Evolutionary conservation across 2,329 filamentous ascomycete species (phyloP).

Genomic region (Ceratocystis lukuohia): DNA sequence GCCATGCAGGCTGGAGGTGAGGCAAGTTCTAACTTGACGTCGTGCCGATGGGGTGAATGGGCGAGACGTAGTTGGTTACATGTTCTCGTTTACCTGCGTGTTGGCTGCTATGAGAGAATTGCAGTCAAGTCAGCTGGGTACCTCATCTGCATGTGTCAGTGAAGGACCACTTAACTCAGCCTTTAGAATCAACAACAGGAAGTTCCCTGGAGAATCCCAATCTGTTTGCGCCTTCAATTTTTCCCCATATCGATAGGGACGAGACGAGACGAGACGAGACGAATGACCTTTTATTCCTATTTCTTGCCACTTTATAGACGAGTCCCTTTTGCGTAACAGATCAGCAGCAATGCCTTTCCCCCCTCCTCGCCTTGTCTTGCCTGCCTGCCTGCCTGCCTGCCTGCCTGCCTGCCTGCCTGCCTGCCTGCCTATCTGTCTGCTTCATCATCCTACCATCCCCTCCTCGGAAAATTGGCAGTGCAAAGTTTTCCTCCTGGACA

Average conservation of each 20-base stretch:
- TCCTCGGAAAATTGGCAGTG: background rate
- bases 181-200: background rate
- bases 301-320: background rate
- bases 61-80: background rate
- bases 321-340: conserved; percentile 5
- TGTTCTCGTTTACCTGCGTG: background rate
- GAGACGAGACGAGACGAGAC: background rate
- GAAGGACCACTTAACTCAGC: background rate
- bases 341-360: background rate
- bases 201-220: background rate
- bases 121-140: too few relatives aligned
- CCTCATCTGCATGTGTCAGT: background rate
- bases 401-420: too few relatives aligned
- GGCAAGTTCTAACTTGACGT: background rate
- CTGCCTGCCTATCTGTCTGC: too few relatives aligned
- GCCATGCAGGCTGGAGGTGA: background rate
- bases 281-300: background rate
- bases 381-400: background rate
- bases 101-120: too few relatives aligned
- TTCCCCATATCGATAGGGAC: background rate
- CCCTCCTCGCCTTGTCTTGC: background rate
- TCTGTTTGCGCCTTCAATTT: background rate
- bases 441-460: too few relatives aligned
- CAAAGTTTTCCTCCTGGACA: background rate
- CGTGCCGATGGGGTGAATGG: background rate